A percentile compares a stretch with the other conserved stretches of the same genome.
These are phyloP conservation scores for Pythium phragmiticola DNA, from an alignment of 352 stramenopile genomes.

Conservation along the genomic window DNA sequence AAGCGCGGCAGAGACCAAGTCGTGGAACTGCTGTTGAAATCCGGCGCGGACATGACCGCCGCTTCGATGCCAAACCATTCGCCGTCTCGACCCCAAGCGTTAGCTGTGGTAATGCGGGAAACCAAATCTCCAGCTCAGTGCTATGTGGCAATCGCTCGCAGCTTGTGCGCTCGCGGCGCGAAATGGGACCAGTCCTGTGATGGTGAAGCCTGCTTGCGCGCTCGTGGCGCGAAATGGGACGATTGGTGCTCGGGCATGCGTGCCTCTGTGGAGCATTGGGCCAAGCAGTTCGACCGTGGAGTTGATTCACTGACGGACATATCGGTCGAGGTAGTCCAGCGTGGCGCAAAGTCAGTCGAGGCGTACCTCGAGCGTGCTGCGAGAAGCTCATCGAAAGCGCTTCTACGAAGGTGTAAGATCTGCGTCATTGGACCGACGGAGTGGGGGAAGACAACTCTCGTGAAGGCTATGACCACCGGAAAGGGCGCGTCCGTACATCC, in stretches of 20 bases:
- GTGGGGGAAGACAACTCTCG: constrained; percentile 17
- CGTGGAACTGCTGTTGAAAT: constrained; percentile 5
- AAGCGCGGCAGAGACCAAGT: neutral
- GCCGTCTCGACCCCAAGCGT: neutral
- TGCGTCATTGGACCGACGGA: constrained; percentile 17
- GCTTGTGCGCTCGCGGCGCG: constrained; percentile 10
- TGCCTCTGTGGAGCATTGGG: constrained; percentile 17
- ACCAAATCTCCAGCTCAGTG: neutral
- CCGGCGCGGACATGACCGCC: neutral
- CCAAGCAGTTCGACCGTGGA: constrained; percentile 13
- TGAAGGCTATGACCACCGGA: constrained; percentile 15
- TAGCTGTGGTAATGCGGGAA: neutral
- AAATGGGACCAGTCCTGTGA: constrained; percentile 15
- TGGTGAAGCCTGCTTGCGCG: neutral
- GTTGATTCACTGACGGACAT: constrained; percentile 10
- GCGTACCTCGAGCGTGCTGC: constrained; percentile 9
- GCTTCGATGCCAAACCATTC: neutral
- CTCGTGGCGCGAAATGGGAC: too few species aligned
- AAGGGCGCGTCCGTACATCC: constrained; percentile 9
- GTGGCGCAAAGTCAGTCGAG: constrained; percentile 9
- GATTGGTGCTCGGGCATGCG: constrained; percentile 13
- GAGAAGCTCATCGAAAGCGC: constrained; percentile 1
- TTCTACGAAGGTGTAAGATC: constrained; percentile 15
- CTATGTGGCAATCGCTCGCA: constrained; percentile 16
- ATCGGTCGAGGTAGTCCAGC: constrained; percentile 4